These are phyloP conservation scores for Metschnikowia sp. DNA, from an alignment of 805 yeast genomes.

Conservation along the genomic window DNA sequence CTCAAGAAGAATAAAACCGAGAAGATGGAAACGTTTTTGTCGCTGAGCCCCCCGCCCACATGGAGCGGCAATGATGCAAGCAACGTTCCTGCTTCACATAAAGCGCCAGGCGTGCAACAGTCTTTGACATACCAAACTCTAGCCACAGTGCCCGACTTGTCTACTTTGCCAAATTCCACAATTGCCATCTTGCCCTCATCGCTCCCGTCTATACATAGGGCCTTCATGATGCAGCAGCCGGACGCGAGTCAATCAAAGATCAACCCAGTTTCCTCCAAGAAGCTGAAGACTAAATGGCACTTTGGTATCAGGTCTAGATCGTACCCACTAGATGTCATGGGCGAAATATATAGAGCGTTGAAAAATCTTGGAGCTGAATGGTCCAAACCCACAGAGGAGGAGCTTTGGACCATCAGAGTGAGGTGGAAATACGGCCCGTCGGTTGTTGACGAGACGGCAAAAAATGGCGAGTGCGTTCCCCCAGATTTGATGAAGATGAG, in stretches of 20 bases:
- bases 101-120: constrained; percentile 44
- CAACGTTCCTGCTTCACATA: constrained; percentile 22
- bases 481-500: constrained; percentile 95
- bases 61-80: constrained; percentile 23
- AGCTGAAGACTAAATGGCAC: constrained; percentile 96
- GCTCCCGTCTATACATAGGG: constrained; percentile 89
- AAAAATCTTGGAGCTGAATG: constrained; percentile 95
- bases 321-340: constrained; percentile 97
- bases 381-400: constrained; percentile 93
- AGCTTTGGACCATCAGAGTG: constrained; percentile 91
- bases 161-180: constrained; percentile 65
- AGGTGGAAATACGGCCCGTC: constrained; percentile 72
- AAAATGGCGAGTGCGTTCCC: constrained; percentile 30
- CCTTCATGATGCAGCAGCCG: constrained; percentile 70
- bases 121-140: constrained; percentile 46
- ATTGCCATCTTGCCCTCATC: constrained; percentile 93
- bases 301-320: constrained; percentile 95
- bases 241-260: constrained; percentile 27
- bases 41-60: constrained; percentile 59
- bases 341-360: constrained; percentile 92
- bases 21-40: constrained; percentile 55
- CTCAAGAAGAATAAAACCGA: constrained; percentile 51
- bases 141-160: constrained; percentile 45
- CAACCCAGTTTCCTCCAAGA: constrained; percentile 65
- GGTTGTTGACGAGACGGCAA: constrained; percentile 20